Base-by-base conservation (phyloP, 2,329 filamentous ascomycete genomes). In the Diatrype stigma region DNA sequence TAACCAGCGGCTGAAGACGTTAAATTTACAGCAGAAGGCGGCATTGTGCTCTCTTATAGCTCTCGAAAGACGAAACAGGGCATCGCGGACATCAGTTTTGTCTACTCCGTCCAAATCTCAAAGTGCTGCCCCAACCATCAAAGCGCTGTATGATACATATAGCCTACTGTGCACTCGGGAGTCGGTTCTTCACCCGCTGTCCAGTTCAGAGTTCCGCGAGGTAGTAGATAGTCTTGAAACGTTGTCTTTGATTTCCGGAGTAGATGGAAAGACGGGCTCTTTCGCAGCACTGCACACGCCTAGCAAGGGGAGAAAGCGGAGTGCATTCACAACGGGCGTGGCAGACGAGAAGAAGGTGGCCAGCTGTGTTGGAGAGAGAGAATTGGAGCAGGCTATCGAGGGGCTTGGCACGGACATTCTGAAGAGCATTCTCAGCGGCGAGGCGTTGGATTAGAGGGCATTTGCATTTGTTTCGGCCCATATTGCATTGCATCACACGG, bases 11-110 rank as follows among this genome's bases (percentile, higher is more conserved):
- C 82, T 99, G 14, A 87, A 89, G 68, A 85, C 86, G 4, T 81
- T 99, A 51, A 99, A 97, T 66, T 79, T 99, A 2, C 95, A 99
- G 66, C 94, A 99, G 69, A 97, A 96, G 69, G 94, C 93, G 3
- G 91, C 93, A 0, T 78, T 99, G 10, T 99, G 94, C 72, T 84
- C 93, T 0, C 77, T 99, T 14, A 80, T 93, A 37, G 90, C 90
- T 2, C 82, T 94, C n/a, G 92, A 96, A 67, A 89, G 87, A 61
- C 84, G 84, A 56, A 86, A 82, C 58, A 77, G 82, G 46, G 73
- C 73, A 49, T 72, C 75, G 51, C 81, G 73, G 61, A 59, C 70
- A 19, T 65, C 63, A 32, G 60, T 70, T 30, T 62, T 67, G 34
- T 61, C 62, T 37, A 84, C 86, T 2, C 85, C 86, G 0, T 84